phyloP scores from a whole-genome alignment of 2,329 filamentous ascomycete species.

The Fusarium sp. region DNA sequence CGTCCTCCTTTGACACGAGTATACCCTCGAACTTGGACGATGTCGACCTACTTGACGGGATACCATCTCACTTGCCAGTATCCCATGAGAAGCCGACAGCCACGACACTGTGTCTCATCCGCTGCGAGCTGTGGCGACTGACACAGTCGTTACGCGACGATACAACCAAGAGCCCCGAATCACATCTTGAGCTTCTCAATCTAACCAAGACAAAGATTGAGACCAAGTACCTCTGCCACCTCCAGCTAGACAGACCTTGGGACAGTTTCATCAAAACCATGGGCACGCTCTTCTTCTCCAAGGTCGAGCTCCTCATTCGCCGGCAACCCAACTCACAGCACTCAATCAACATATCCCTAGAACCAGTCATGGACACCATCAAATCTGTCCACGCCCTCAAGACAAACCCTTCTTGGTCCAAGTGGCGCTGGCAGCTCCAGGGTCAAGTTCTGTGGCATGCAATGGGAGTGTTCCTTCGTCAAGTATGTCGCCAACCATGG shows the following conservation, averaged over 20 bases:
- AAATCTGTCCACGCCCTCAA: conserved; percentile 37
- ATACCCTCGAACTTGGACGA: conserved; percentile 59
- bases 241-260: conserved; percentile 16
- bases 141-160: conserved; percentile 29
- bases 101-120: conserved; percentile 37
- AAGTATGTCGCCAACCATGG: conserved; percentile 38
- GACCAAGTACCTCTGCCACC: conserved; percentile 16
- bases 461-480: conserved; percentile 39
- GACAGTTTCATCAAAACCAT: conserved; percentile 37
- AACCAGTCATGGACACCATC: conserved; percentile 30
- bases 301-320: conserved; percentile 42
- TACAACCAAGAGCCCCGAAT: conserved; percentile 7
- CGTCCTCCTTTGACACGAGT: conserved; percentile 53
- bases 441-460: conserved; percentile 46
- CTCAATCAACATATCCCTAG: conserved; percentile 1
- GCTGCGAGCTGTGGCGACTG: conserved; percentile 46
- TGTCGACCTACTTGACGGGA: not conserved
- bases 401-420: conserved; percentile 36
- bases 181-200: conserved; percentile 22
- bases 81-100: conserved; percentile 7
- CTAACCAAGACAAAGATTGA: conserved; percentile 22
- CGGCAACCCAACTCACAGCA: not conserved
- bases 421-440: conserved; percentile 48
- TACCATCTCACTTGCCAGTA: not conserved
- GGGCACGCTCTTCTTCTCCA: conserved; percentile 43